Conservation (phyloP, 495 filamentous ascomycete genomes). For the Clohesyomyces aquaticus region DNA sequence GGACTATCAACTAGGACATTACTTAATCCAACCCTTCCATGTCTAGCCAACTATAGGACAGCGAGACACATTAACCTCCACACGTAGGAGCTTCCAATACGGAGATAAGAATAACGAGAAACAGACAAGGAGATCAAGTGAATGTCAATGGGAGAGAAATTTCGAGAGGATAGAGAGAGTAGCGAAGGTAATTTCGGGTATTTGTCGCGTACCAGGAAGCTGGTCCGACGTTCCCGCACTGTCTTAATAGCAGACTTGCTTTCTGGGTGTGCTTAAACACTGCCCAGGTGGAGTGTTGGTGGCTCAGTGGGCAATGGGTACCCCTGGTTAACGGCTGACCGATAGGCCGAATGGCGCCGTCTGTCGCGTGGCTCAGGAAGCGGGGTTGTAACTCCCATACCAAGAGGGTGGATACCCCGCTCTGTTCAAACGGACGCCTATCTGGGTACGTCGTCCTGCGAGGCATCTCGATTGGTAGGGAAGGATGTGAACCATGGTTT, state of each 20-base stretch:
- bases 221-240: too few species aligned
- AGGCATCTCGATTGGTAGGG: not conserved
- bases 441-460: not conserved
- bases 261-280: not conserved
- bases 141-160: not conserved
- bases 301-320: not conserved
- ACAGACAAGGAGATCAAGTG: not conserved
- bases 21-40: constrained; percentile 1
- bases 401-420: too few species aligned
- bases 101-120: not conserved
- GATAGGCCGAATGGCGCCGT: not conserved
- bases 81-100: not conserved
- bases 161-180: not conserved
- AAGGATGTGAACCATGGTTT: not conserved
- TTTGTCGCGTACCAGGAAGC: not conserved
- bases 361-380: not conserved
- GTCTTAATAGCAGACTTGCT: too few species aligned
- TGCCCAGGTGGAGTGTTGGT: not conserved
- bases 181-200: not conserved
- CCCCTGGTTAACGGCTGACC: not conserved
- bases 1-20: constrained; percentile 26
- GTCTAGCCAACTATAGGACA: constrained; percentile 1
- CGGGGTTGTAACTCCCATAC: not conserved
- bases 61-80: constrained; percentile 6
- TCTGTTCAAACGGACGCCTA: not conserved